Conservation (phyloP, 2,329 filamentous ascomycete species). For the Penicillium paneum region DNA sequence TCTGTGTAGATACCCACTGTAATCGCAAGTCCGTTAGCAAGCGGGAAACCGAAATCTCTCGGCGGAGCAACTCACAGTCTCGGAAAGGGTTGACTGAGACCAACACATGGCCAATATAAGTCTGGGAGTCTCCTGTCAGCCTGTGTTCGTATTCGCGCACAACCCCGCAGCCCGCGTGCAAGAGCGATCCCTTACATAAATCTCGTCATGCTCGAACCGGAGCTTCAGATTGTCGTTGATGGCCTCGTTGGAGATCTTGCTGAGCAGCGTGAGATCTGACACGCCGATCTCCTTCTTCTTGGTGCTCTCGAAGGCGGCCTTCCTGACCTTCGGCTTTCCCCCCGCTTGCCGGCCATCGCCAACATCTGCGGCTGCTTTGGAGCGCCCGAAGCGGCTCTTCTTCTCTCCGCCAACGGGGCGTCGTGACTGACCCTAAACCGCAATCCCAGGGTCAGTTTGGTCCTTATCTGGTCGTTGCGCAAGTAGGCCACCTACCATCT, state of each 20-base stretch:
- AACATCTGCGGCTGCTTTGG: constrained; percentile 42
- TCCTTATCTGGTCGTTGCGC: not conserved
- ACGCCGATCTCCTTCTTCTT: constrained; percentile 99
- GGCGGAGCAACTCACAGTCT: constrained; percentile 59
- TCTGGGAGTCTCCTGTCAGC: constrained; percentile 48
- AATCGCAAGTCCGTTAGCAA: constrained; percentile 35
- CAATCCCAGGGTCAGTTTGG: constrained; percentile 20
- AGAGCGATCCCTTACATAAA: constrained; percentile 63
- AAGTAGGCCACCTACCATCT: constrained; percentile 32
- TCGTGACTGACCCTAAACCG: constrained; percentile 42
- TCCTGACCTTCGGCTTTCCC: constrained; percentile 72
- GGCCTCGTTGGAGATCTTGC: constrained; percentile 97
- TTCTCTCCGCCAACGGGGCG: constrained; percentile 44
- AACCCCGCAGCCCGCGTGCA: constrained; percentile 13
- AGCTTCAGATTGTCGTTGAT: constrained; percentile 99
- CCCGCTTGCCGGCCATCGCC: constrained; percentile 45
- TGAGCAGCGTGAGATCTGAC: constrained; percentile 93
- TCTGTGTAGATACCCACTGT: constrained; percentile 95
- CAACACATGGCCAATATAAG: constrained; percentile 98
- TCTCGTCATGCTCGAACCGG: constrained; percentile 93
- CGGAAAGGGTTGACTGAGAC: constrained; percentile 98
- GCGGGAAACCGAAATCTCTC: not conserved
- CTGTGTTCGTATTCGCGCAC: constrained; percentile 15
- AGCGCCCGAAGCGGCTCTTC: constrained; percentile 44
- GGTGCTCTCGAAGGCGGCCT: constrained; percentile 89